Percentiles rank a stretch among this genome's conserved stretches.
Evolutionary conservation across 345 rosid genomes (phyloP).

Genomic region (Syzygium aqueum): DNA sequence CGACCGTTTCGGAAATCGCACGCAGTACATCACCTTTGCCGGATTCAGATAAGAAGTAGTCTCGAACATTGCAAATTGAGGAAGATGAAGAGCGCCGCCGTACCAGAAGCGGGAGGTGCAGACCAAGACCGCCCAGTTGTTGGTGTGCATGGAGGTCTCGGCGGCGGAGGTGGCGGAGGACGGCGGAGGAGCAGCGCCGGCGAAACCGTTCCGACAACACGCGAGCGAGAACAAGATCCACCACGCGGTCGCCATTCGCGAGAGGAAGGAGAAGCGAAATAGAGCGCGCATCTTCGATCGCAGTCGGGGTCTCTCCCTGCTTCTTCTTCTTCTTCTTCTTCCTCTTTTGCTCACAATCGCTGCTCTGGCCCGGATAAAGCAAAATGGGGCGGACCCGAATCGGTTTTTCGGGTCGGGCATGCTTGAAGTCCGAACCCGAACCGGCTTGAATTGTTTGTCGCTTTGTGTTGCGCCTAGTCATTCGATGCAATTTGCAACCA

Average conservation of each 20-base stretch:
- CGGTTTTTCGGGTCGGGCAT: not conserved
- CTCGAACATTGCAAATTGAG: not conserved
- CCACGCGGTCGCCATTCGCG: not conserved
- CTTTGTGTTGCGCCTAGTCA: not conserved
- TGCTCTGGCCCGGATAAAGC: not conserved
- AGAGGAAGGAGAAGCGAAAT: not conserved
- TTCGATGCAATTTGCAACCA: too few relatives aligned
- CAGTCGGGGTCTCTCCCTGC: not conserved
- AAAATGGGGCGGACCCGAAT: not conserved
- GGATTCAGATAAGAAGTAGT: not conserved
- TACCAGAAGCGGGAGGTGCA: constrained; percentile 99
- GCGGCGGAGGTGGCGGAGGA: constrained; percentile 27
- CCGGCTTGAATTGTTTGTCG: not conserved
- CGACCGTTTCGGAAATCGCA: not conserved
- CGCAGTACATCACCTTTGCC: too few relatives aligned
- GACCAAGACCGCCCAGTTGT: constrained; percentile 98
- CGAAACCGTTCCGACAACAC: not conserved
- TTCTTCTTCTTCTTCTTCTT: not conserved
- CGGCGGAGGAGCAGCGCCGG: constrained; percentile 3
- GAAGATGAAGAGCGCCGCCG: not conserved
- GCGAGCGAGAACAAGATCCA: not conserved
- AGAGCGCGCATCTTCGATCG: not conserved
- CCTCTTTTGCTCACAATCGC: not conserved
- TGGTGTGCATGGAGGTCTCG: constrained; percentile 72
- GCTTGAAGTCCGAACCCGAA: not conserved